Evolutionary conservation across 2,329 filamentous ascomycete genomes (phyloP), one percentile per base, ranked within the genome.

Genomic region (Colletotrichum navitas): DNA sequence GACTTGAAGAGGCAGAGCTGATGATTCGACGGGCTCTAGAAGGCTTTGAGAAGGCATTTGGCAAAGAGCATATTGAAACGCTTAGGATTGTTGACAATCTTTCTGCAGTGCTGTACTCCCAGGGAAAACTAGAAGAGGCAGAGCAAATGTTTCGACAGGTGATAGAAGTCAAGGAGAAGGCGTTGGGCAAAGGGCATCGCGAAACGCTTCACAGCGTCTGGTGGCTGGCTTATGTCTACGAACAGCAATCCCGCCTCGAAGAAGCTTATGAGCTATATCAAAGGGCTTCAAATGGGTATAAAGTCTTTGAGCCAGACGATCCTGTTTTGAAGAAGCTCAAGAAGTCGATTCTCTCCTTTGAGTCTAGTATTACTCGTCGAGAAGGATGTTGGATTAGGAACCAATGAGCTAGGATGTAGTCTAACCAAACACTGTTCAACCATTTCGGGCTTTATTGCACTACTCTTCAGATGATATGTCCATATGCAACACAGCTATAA

Each of bases 1-100:
- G 70, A 39, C 70, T 74, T 43, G 4, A 73, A 26, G 72, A 76
- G 63, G 76, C 75, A 36, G 73, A 75, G 56, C 52, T 54, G 41
- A 21, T n/a, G 2, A 1, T n/a, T 24, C 43, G 21, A 24, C 66
- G 72, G 36, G 51, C 52, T n/a, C 45, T 77, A 5, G 55, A 74
- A 36, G 24, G 70, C n/a, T 51, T n/a, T 14, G 26, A 69, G 41
- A 73, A 65, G 63, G 54, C 71, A 14, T 36, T 74, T 3, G 74
- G 73, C 21, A 24, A 39, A 16, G 68, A 75, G 51, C 66, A 77
- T 72, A 65, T 62, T 1, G 24, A 58, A 21, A 74, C 73, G 26
- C 29, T 75, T 5, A 29, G 1, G 2, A 45, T 21, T 16, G 5
- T 45, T 18, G 1, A 32, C 10, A 21, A 21, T n/a, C 58, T 61